Percentiles rank a stretch among this genome's conserved stretches.
phyloP scores from a whole-genome alignment of 2,329 filamentous ascomycete genomes.

The Penicillium oxalicum region DNA sequence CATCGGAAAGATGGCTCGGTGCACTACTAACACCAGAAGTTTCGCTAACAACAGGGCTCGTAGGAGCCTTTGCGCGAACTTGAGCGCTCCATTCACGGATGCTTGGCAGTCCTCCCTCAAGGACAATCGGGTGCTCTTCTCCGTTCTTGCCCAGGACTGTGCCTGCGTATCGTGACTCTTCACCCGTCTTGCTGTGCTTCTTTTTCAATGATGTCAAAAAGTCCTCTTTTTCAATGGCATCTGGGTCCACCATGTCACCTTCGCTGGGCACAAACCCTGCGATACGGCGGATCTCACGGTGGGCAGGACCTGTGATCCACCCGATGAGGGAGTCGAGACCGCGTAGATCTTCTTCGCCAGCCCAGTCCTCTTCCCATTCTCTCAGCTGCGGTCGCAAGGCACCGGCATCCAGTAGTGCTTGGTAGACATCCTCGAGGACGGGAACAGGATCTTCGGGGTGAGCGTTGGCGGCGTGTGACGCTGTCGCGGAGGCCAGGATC shows the following conservation, averaged over 20 bases:
- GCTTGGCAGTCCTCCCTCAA: constrained; percentile 70
- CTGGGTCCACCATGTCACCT: constrained; percentile 45
- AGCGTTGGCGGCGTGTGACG: constrained; percentile 64
- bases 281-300: constrained; percentile 74
- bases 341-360: constrained; percentile 66
- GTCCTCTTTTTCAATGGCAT: constrained; percentile 58
- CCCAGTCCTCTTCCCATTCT: constrained; percentile 63
- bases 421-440: constrained; percentile 69
- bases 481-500: constrained; percentile 66
- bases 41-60: constrained; percentile 26
- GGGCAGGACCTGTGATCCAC: constrained; percentile 70
- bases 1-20: constrained; percentile 36
- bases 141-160: constrained; percentile 71
- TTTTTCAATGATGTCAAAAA: constrained; percentile 76
- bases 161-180: constrained; percentile 78
- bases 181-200: constrained; percentile 83
- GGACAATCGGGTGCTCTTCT: constrained; percentile 65
- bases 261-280: constrained; percentile 62
- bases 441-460: constrained; percentile 58
- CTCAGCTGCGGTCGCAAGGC: constrained; percentile 63
- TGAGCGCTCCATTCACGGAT: constrained; percentile 58
- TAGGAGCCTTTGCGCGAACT: constrained; percentile 27
- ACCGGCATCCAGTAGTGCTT: constrained; percentile 77
- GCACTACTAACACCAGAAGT: constrained; percentile 37
- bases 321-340: constrained; percentile 71